phyloP scores from a whole-genome alignment of 2,329 filamentous ascomycete species.

The Chlorencoelia australis region DNA sequence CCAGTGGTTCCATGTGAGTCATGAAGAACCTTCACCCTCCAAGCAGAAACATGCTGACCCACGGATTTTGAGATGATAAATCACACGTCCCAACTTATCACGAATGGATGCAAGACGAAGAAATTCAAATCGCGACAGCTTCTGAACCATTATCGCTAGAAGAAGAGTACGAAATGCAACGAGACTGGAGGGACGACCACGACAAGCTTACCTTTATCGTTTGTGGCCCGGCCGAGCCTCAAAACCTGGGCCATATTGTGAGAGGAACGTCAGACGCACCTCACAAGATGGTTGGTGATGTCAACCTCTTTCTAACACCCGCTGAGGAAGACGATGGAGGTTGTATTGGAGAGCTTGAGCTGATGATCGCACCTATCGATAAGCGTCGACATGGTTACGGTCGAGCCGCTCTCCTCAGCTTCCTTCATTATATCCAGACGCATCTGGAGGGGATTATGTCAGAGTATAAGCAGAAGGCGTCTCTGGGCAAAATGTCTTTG shows the following conservation, averaged over 20 bases:
- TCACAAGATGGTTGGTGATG: constrained; percentile 57
- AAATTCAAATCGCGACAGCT: constrained; percentile 74
- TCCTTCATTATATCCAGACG: constrained; percentile 57
- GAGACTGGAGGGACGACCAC: constrained; percentile 67
- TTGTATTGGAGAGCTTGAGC: constrained; percentile 63
- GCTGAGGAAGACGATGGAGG: constrained; percentile 34
- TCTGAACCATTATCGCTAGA: constrained; percentile 72
- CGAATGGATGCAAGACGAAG: constrained; percentile 71
- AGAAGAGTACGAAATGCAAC: constrained; percentile 85
- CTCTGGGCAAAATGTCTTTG: constrained; percentile 12
- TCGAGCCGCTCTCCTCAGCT: constrained; percentile 50
- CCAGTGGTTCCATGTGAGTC: no score
- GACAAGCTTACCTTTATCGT: constrained; percentile 93
- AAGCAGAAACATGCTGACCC: no score
- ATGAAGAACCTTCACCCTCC: no score
- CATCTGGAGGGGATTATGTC: constrained; percentile 44
- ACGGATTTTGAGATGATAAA: no score
- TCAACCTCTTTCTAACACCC: constrained; percentile 67
- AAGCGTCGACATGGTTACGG: constrained; percentile 57
- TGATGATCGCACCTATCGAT: constrained; percentile 64
- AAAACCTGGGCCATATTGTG: background rate
- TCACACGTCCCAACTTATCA: constrained; percentile 80
- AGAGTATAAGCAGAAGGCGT: constrained; percentile 36
- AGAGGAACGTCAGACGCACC: constrained; percentile 36
- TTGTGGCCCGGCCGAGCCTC: constrained; percentile 33